Evolutionary conservation across 169 alveolate species (phyloP).

Genomic region (Eimeria mitis): DNA sequence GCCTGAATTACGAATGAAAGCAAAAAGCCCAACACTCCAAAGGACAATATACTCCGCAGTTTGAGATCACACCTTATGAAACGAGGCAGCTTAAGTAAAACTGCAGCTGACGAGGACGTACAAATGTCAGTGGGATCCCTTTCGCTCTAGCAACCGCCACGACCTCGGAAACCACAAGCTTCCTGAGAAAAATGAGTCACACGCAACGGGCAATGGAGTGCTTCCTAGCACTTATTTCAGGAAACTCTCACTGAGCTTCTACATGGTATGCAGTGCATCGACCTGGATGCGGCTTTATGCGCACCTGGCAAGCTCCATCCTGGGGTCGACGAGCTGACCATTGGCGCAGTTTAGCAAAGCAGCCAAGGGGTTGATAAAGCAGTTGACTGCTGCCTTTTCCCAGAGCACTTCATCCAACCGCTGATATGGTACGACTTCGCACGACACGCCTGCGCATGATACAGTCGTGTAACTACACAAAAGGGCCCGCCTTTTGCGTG

Average conservation of each 20-base stretch:
- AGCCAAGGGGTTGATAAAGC: conserved; percentile 76
- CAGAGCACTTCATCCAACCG: conserved; percentile 61
- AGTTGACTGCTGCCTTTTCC: conserved; percentile 80
- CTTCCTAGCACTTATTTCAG: neutral
- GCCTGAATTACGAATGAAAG: conserved; percentile 7
- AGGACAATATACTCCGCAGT: neutral
- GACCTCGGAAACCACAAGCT: conserved; percentile 76
- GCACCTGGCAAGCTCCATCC: conserved; percentile 57
- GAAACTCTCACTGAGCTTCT: neutral
- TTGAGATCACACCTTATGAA: too few relatives aligned
- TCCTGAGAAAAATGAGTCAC: conserved; percentile 32
- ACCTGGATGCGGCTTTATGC: neutral
- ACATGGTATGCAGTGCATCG: neutral
- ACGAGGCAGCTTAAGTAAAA: neutral
- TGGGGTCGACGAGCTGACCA: conserved; percentile 74
- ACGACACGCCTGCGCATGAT: conserved; percentile 27
- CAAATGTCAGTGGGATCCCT: conserved; percentile 79
- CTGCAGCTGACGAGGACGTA: conserved; percentile 21
- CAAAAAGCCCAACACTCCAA: neutral
- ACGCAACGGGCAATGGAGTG: neutral
- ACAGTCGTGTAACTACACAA: neutral
- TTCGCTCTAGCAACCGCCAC: conserved; percentile 79
- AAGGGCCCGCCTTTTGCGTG: neutral
- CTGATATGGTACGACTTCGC: conserved; percentile 46
- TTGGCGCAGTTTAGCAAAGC: conserved; percentile 77